Percentiles rank a stretch among this genome's conserved stretches.
phyloP scores from a whole-genome alignment of 2,329 filamentous ascomycete species.

The Nigrograna mackinnonii region DNA sequence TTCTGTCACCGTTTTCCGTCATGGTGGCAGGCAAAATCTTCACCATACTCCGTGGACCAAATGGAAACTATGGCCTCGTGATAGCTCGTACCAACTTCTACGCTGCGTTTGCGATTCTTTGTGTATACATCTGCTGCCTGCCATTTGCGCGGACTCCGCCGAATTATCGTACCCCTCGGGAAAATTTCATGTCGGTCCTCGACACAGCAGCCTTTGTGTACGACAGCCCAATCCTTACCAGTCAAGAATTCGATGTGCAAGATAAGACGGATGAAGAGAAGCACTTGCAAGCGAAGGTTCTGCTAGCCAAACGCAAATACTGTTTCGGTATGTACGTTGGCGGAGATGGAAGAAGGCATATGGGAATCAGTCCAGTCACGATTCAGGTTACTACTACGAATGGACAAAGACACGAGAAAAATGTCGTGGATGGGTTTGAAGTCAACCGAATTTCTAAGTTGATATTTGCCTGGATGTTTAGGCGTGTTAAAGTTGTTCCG shows the following conservation, averaged over 20 bases:
- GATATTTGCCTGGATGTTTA: too few relatives aligned
- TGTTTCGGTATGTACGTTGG: not conserved
- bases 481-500: too few relatives aligned
- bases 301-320: not conserved
- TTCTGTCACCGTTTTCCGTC: not conserved
- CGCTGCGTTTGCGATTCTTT: not conserved
- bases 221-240: not conserved
- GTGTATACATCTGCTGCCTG: not conserved
- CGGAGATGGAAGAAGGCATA: not conserved
- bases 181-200: not conserved
- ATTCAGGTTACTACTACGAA: not conserved
- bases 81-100: not conserved
- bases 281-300: not conserved
- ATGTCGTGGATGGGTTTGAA: not conserved
- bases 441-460: not conserved
- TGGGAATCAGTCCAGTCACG: not conserved
- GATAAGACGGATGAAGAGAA: not conserved
- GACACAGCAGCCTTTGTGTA: not conserved
- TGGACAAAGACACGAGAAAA: not conserved
- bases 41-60: not conserved
- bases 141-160: not conserved
- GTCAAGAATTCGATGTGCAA: slow-evolving; percentile 39
- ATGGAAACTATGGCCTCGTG: not conserved
- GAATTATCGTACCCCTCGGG: not conserved
- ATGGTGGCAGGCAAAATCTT: not conserved